These are phyloP conservation scores for Sarocladium strictum DNA, from an alignment of 2,329 filamentous ascomycete species.

Conservation along the genomic window DNA sequence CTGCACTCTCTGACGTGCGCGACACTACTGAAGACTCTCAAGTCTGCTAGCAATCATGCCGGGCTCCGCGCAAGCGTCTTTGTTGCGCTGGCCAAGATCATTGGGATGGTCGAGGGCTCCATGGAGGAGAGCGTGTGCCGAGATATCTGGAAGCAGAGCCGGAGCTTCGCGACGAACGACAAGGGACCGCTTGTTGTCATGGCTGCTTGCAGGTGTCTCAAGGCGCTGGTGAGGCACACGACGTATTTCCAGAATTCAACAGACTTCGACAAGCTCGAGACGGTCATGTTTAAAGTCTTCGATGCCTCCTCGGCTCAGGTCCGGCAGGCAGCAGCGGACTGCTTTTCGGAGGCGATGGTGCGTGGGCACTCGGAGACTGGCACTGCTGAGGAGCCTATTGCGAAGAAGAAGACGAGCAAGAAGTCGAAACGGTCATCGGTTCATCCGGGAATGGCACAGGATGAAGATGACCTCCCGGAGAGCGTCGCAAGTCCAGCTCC, in stretches of 20 bases:
- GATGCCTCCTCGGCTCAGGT: constrained; percentile 72
- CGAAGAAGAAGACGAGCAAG: constrained; percentile 65
- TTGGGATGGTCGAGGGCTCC: constrained; percentile 66
- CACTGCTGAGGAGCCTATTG: constrained; percentile 38
- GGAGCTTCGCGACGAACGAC: constrained; percentile 69
- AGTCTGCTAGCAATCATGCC: constrained; percentile 71
- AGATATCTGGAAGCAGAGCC: constrained; percentile 88
- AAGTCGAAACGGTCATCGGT: constrained; percentile 55
- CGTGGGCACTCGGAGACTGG: constrained; percentile 60
- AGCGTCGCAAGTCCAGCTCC: constrained; percentile 70
- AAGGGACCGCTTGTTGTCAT: constrained; percentile 78
- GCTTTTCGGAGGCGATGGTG: constrained; percentile 75
- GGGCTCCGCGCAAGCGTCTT: constrained; percentile 78
- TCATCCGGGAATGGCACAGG: constrained; percentile 51
- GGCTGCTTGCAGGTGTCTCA: constrained; percentile 72
- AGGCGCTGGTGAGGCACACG: constrained; percentile 65
- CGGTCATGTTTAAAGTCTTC: constrained; percentile 76
- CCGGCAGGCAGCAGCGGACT: constrained; percentile 79
- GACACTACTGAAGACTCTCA: constrained; percentile 71
- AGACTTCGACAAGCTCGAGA: constrained; percentile 87
- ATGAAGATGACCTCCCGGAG: constrained; percentile 65
- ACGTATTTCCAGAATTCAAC: constrained; percentile 79
- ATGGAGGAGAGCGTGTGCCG: constrained; percentile 81
- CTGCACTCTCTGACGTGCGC: constrained; percentile 70
- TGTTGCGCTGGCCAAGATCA: constrained; percentile 67